Evolutionary conservation across 1,139 yeast genomes (phyloP).

Genomic region (Yamadazyma mexicana): DNA sequence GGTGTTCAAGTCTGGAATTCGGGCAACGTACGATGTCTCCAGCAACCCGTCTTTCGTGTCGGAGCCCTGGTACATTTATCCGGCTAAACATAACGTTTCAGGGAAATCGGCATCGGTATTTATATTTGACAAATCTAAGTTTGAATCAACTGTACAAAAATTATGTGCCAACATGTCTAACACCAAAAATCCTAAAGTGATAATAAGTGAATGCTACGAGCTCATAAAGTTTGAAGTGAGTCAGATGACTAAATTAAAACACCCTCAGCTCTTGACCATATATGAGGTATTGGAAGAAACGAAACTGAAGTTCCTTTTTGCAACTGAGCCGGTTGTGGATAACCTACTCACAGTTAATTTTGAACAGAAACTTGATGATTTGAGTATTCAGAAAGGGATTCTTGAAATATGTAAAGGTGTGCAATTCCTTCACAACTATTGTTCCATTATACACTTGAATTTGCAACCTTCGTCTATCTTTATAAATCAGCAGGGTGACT

Average conservation of each 20-base stretch:
- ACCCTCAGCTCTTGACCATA: constrained; percentile 80
- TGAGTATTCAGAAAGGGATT: constrained; percentile 82
- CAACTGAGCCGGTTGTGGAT: constrained; percentile 73
- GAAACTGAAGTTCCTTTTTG: constrained; percentile 74
- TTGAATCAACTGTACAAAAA: constrained; percentile 57
- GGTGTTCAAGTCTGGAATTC: constrained; percentile 62
- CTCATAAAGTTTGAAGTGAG: constrained; percentile 52
- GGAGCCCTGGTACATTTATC: constrained; percentile 85
- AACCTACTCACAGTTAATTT: constrained; percentile 51
- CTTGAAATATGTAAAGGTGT: constrained; percentile 77
- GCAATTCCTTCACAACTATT: constrained; percentile 76
- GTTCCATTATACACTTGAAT: constrained; percentile 75
- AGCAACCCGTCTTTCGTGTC: constrained; percentile 71
- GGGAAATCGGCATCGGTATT: constrained; percentile 75
- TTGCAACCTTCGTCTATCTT: constrained; percentile 76
- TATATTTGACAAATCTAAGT: constrained; percentile 79
- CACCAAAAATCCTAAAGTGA: constrained; percentile 36
- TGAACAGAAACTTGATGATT: constrained; percentile 53
- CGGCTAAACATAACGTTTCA: constrained; percentile 68
- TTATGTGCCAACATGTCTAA: constrained; percentile 48
- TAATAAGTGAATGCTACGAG: constrained; percentile 42
- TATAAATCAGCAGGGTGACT: constrained; percentile 84
- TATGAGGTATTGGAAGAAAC: constrained; percentile 90
- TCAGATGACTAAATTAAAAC: constrained; percentile 77
- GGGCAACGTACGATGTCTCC: constrained; percentile 71